Percentiles rank a stretch among this genome's conserved stretches.
Conservation (phyloP, 2,329 filamentous ascomycete genomes). For the Macrophomina pseudophaseolina region DNA sequence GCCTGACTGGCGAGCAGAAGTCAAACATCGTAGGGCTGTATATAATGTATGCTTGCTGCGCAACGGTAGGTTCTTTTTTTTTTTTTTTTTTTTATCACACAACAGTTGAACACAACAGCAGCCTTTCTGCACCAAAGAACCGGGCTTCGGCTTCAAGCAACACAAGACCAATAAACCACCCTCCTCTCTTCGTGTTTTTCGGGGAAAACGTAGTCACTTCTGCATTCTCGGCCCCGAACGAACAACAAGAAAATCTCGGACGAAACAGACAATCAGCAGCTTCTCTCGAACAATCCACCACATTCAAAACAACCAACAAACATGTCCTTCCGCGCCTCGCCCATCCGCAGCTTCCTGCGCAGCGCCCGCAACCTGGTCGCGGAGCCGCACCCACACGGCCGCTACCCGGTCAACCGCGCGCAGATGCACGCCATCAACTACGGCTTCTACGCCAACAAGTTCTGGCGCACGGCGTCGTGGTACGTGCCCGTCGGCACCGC, state of each 20-base stretch:
- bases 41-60: constrained; percentile 20
- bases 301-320: constrained; percentile 9
- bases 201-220: background rate
- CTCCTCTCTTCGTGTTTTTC: constrained; percentile 7
- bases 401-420: constrained; percentile 36
- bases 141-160: background rate
- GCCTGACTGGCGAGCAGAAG: background rate
- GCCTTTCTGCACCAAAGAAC: background rate
- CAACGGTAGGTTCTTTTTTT: constrained; percentile 13
- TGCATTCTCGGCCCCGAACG: background rate
- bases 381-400: constrained; percentile 44
- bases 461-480: constrained; percentile 36
- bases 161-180: background rate
- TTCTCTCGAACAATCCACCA: background rate
- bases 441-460: constrained; percentile 32
- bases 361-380: constrained; percentile 40
- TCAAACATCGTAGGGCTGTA: constrained; percentile 13
- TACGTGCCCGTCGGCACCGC: constrained; percentile 37
- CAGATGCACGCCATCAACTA: constrained; percentile 36
- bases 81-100: constrained; percentile 16
- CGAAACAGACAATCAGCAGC: background rate
- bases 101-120: constrained; percentile 5
- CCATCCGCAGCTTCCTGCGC: constrained; percentile 35
- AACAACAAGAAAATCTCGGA: background rate
- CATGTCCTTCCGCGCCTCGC: constrained; percentile 29